Evolutionary conservation across 495 filamentous ascomycete species (phyloP), one percentile per base, ranked within the genome.

Genomic region (Talaromyces nanjingensis): DNA sequence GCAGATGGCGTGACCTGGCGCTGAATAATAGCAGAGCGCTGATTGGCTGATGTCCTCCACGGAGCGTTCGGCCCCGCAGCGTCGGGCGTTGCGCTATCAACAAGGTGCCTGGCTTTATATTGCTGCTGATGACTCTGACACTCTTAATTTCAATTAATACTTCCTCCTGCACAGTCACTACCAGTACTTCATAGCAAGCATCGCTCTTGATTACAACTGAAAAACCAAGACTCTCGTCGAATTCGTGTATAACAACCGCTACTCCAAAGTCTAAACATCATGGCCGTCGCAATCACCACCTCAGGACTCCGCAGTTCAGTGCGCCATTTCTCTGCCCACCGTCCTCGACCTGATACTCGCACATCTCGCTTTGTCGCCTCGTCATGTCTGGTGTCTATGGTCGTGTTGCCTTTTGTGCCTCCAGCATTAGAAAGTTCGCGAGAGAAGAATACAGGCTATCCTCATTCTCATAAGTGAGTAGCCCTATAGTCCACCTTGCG

Each of bases 281-380:
- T 77, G 72, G 68, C 72, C 58, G 25, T 60, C 39, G 12, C 67
- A 34, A 55, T 72, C 55, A 68, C 67, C 45, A 65, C 68, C 57
- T 75, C 72, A 54, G 47, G 77, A 18, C 65, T 70, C 25, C 78
- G 77, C 27, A 76, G 73, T 60, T 70, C 72, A 25, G 73, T 79
- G 63, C 78, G 78, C 18, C 76, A 76, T 64, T 81, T 81, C 65
- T 80, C 78, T 11, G 76, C 76, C 11, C 76, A 75, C 59, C 76
- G 77, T 58, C 71, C 77, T 18, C 73, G 66, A 5, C 74, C 73
- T 16, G 71, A 74, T 55, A 74, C 71, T 61, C 78, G 76, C 25
- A 71, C 71, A 37, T 69, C 72, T 24, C 76, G 76, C 58, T 74
- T 77, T 34, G 66, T 80, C 37, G 69, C 76, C 64, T 72, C 69